Percentiles rank a stretch among this genome's conserved stretches.
Conservation (phyloP, 164 flowering plant genomes). For the Amborella trichopoda region DNA sequence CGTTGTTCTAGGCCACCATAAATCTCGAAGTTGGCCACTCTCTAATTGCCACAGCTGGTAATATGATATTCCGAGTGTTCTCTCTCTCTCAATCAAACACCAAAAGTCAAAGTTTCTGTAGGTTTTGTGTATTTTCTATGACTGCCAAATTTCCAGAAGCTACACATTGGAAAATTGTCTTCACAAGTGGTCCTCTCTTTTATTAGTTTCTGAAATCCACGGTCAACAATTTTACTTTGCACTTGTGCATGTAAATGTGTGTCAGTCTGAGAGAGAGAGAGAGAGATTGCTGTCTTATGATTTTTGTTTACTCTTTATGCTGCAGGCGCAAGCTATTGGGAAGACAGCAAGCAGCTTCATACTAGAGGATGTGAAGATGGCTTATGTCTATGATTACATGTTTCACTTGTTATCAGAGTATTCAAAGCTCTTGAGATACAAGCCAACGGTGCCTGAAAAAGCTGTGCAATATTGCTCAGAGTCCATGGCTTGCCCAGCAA, state of each 20-base stretch:
- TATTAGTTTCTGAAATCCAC: not conserved
- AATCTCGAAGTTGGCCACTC: too few relatives aligned
- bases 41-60: too few relatives aligned
- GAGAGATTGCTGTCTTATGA: not conserved
- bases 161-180: not conserved
- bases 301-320: not conserved
- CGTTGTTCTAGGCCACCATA: too few relatives aligned
- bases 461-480: slow-evolving; percentile 33
- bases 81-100: too few relatives aligned
- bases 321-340: slow-evolving; percentile 44
- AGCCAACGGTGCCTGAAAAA: slow-evolving; percentile 23
- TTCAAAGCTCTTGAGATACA: slow-evolving; percentile 38
- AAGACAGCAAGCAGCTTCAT: slow-evolving; percentile 34
- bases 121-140: too few relatives aligned
- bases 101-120: too few relatives aligned
- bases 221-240: not conserved
- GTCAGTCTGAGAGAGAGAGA: not conserved
- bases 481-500: slow-evolving; percentile 32
- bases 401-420: slow-evolving; percentile 45
- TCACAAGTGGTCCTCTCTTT: not conserved
- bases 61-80: too few relatives aligned
- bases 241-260: not conserved
- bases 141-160: too few relatives aligned
- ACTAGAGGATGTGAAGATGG: slow-evolving; percentile 39
- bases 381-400: slow-evolving; percentile 54